These are phyloP conservation scores for Candida hungchunana DNA, from an alignment of 805 yeast species.

Conservation along the genomic window DNA sequence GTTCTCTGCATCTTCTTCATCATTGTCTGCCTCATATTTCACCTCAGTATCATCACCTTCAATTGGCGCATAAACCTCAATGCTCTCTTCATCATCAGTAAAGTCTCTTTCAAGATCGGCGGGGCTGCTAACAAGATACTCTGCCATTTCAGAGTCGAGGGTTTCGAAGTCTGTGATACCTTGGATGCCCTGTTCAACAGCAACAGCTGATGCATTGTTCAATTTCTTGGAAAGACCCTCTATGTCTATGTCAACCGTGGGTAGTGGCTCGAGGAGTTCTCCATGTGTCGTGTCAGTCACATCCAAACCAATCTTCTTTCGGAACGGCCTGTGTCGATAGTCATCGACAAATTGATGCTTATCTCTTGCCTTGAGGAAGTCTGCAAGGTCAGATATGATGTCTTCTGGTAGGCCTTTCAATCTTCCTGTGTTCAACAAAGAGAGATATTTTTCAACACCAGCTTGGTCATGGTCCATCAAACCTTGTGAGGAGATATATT, in stretches of 20 bases:
- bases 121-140: background rate
- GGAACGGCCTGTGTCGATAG: conserved; percentile 12
- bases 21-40: background rate
- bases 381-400: conserved; percentile 9
- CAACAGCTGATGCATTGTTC: too few species aligned
- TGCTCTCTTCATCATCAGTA: conserved; percentile 2
- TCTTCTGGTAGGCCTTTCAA: conserved; percentile 12
- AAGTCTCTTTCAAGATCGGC: conserved; percentile 5
- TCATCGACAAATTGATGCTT: conserved; percentile 14
- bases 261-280: background rate
- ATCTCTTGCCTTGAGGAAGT: conserved; percentile 12
- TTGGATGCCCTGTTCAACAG: background rate
- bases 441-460: conserved; percentile 9
- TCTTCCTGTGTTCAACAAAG: conserved; percentile 10
- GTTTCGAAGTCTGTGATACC: background rate
- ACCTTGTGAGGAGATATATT: conserved; percentile 3
- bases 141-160: background rate
- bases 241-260: too few species aligned
- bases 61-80: background rate
- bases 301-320: conserved; percentile 11
- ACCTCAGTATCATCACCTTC: background rate
- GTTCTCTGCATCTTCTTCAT: background rate
- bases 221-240: too few species aligned
- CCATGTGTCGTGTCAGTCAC: conserved; percentile 4
- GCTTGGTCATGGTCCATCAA: conserved; percentile 10